A percentile compares a stretch with the other conserved stretches of the same genome.
These are phyloP conservation scores for Jatropha multifida DNA, from an alignment of 441 rosid species.

Conservation along the genomic window DNA sequence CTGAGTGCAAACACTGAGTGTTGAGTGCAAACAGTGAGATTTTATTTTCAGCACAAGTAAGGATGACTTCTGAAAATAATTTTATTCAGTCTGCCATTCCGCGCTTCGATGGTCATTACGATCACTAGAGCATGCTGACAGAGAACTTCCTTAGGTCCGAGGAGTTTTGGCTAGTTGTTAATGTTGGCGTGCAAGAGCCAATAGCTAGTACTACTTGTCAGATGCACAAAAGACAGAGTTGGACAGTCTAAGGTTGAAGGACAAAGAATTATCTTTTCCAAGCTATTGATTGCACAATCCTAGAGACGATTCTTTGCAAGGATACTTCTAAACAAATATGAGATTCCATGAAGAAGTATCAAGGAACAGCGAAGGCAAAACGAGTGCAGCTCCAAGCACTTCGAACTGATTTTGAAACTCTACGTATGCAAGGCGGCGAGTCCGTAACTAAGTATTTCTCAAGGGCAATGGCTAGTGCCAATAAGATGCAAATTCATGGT, in stretches of 20 bases:
- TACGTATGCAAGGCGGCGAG: no score
- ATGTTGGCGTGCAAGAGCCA: background rate
- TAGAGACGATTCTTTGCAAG: background rate
- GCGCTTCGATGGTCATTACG: background rate
- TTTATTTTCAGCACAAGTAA: no score
- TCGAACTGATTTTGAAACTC: background rate
- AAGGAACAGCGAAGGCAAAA: background rate
- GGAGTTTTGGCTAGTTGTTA: background rate
- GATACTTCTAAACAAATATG: background rate
- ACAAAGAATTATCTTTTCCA: background rate
- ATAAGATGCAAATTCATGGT: background rate
- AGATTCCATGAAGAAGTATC: background rate
- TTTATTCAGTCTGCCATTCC: background rate
- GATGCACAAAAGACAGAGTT: background rate
- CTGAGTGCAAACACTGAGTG: no score
- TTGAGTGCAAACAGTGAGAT: no score
- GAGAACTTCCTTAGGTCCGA: background rate
- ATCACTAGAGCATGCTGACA: background rate
- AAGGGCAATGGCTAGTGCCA: background rate
- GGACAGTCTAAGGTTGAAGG: background rate
- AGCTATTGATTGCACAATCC: background rate
- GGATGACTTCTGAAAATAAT: no score
- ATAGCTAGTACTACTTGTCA: background rate
- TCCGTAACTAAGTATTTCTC: background rate
- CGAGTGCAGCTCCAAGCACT: background rate